Conservation (phyloP, 2,329 filamentous ascomycete genomes). For the Penicillium digitatum region DNA sequence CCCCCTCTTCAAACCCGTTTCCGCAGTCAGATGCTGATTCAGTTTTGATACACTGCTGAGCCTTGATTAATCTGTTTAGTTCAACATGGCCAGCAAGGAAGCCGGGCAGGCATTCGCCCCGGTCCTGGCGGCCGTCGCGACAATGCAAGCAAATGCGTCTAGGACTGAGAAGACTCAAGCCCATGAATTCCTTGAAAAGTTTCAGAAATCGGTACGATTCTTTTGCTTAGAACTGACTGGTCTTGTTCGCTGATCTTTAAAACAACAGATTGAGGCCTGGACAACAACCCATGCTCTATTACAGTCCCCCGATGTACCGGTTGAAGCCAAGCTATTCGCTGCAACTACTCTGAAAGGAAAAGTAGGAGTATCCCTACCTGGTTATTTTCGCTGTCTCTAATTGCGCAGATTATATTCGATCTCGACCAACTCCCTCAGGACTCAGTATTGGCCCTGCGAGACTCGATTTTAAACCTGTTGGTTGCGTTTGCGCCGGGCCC, state of each 20-base stretch:
- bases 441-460: conserved; percentile 71
- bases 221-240: conserved; percentile 13
- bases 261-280: conserved; percentile 77
- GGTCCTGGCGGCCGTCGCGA: conserved; percentile 81
- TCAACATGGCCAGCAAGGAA: conserved; percentile 63
- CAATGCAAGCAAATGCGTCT: conserved; percentile 81
- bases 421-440: conserved; percentile 77
- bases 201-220: conserved; percentile 87
- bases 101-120: conserved; percentile 73
- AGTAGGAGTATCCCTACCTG: conserved; percentile 51
- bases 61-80: conserved; percentile 5
- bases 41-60: conserved; percentile 10
- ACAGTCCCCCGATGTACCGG: conserved; percentile 68
- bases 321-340: conserved; percentile 88
- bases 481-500: conserved; percentile 77
- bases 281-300: conserved; percentile 80
- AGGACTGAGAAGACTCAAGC: conserved; percentile 81
- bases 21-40: conserved; percentile 1
- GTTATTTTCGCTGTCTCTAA: conserved; percentile 17
- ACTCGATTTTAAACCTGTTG: conserved; percentile 76
- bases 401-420: conserved; percentile 84
- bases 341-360: conserved; percentile 97
- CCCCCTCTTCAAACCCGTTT: conserved; percentile 8
- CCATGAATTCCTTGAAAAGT: conserved; percentile 85
- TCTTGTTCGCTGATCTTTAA: conserved; percentile 15